These are phyloP conservation scores for Platismatia glauca DNA, from an alignment of 495 filamentous ascomycete genomes.

Conservation along the genomic window DNA sequence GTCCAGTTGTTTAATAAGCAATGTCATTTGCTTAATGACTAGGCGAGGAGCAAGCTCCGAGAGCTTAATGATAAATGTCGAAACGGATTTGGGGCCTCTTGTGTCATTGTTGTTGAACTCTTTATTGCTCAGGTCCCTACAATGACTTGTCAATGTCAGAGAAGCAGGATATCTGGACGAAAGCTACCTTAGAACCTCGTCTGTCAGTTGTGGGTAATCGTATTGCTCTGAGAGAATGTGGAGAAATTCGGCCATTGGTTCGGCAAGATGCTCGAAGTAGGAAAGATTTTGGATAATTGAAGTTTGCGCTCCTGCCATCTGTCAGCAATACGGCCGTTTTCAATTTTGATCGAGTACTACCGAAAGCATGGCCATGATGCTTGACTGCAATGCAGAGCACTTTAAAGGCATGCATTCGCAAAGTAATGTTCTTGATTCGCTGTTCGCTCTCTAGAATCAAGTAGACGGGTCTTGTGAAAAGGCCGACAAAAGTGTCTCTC, in stretches of 20 bases:
- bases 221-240: conserved; percentile 96
- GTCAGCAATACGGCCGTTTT: conserved; percentile 17
- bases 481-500: conserved; percentile 82
- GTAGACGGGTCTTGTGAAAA: conserved; percentile 92
- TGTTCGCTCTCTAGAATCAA: conserved; percentile 89
- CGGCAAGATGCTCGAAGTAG: conserved; percentile 95
- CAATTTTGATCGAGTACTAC: conserved; percentile 39
- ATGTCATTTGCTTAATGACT: conserved; percentile 94
- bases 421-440: conserved; percentile 78
- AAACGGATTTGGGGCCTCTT: conserved; percentile 94
- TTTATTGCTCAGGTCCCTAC: conserved; percentile 84
- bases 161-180: neutral
- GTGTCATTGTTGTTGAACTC: conserved; percentile 96
- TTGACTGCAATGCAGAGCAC: conserved; percentile 95
- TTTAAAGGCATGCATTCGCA: conserved; percentile 95
- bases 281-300: conserved; percentile 95
- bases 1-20: conserved; percentile 86
- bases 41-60: conserved; percentile 88
- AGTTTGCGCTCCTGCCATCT: conserved; percentile 75
- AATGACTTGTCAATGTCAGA: conserved; percentile 24
- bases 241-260: conserved; percentile 97
- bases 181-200: conserved; percentile 68
- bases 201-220: conserved; percentile 90
- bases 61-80: conserved; percentile 88
- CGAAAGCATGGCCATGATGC: conserved; percentile 95